Conservation (phyloP, 2,329 filamentous ascomycete genomes). For the Ustulina deusta region DNA sequence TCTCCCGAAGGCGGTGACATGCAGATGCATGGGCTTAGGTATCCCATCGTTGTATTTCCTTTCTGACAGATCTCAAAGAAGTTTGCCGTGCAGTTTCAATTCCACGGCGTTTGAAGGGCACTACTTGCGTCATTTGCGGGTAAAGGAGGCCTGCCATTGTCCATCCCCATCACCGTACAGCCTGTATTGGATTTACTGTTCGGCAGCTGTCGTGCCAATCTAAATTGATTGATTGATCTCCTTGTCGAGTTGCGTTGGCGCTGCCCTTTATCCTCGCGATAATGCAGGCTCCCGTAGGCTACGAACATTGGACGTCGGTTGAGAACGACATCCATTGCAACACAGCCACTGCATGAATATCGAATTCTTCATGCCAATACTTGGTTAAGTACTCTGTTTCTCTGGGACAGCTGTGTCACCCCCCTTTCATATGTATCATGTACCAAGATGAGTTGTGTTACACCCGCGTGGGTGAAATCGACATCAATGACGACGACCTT, state of each 20-base stretch:
- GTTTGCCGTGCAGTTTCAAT: background rate
- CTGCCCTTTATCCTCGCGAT: slow-evolving; percentile 19
- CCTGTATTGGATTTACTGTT: slow-evolving; percentile 22
- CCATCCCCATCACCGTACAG: background rate
- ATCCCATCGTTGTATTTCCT: background rate
- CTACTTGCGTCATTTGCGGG: slow-evolving; percentile 12
- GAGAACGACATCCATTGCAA: background rate
- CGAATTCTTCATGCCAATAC: background rate
- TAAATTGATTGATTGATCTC: slow-evolving; percentile 10
- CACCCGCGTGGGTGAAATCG: slow-evolving; percentile 13
- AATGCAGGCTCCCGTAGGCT: slow-evolving; percentile 23
- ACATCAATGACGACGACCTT: background rate
- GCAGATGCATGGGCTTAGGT: background rate
- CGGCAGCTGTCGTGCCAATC: slow-evolving; percentile 11
- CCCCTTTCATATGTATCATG: slow-evolving; percentile 11
- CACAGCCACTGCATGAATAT: background rate
- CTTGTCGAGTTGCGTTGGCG: background rate
- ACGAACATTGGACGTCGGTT: background rate
- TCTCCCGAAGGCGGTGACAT: slow-evolving; percentile 6
- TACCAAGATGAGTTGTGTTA: slow-evolving; percentile 2
- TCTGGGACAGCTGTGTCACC: background rate
- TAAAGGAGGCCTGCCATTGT: slow-evolving; percentile 11
- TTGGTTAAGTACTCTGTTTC: background rate
- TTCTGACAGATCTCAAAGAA: background rate
- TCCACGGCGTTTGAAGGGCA: background rate